Evolutionary conservation across 768 basidiomycete species (phyloP).

Genomic region (Fibroporia radiculosa): DNA sequence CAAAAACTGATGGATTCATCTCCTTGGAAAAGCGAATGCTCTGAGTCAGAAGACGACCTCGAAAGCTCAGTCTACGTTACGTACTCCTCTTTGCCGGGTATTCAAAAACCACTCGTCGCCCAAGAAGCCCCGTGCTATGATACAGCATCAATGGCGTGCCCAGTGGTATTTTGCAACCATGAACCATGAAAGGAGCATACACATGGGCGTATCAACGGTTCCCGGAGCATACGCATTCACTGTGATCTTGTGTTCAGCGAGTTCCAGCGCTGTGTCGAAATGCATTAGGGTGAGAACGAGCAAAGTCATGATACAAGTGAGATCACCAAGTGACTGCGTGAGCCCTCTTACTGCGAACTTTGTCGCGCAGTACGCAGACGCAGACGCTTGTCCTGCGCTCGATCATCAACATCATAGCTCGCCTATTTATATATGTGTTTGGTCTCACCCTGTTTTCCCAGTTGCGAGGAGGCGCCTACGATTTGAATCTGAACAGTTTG

Average conservation of each 20-base stretch:
- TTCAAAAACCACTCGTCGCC: too few relatives aligned
- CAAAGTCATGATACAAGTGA: background rate
- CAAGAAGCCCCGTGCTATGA: background rate
- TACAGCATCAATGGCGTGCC: too few relatives aligned
- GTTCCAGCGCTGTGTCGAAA: conserved; percentile 8
- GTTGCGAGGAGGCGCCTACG: background rate
- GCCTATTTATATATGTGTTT: too few relatives aligned
- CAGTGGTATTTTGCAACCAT: too few relatives aligned
- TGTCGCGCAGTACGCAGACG: conserved; percentile 13
- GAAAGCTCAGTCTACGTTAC: background rate
- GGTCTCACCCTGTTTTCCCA: background rate
- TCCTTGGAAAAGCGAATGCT: too few relatives aligned
- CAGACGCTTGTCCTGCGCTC: too few relatives aligned
- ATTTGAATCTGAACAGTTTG: too few relatives aligned
- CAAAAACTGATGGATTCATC: too few relatives aligned
- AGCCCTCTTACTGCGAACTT: conserved; percentile 22
- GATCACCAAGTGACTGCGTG: conserved; percentile 17
- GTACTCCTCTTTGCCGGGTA: too few relatives aligned
- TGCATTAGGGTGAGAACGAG: too few relatives aligned
- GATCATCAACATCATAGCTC: too few relatives aligned
- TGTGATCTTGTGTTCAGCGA: conserved; percentile 16
- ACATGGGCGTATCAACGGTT: conserved; percentile 12
- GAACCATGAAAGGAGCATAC: conserved; percentile 7
- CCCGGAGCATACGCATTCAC: conserved; percentile 24
- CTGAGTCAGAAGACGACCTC: too few relatives aligned